Conservation (phyloP, 2,329 filamentous ascomycete species). For the Claviceps arundinis region DNA sequence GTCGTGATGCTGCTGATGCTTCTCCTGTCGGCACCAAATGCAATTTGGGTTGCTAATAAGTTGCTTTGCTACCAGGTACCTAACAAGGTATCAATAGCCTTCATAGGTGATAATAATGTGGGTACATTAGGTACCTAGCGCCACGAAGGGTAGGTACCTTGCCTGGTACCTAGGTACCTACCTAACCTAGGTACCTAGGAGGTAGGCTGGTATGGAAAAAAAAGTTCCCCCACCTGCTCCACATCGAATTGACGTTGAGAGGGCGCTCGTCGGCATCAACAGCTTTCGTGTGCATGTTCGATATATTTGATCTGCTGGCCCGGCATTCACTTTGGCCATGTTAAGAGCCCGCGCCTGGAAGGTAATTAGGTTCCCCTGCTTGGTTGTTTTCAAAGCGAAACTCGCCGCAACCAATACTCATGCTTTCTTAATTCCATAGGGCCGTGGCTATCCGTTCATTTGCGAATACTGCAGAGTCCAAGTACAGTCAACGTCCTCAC, state of each 20-base stretch:
- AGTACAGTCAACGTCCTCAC: constrained; percentile 11
- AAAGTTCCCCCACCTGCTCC: background rate
- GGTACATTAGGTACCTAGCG: too few relatives aligned
- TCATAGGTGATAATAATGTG: too few relatives aligned
- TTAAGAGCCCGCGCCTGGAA: constrained; percentile 28
- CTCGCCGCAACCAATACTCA: background rate
- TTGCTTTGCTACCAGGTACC: too few relatives aligned
- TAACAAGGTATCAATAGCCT: too few relatives aligned
- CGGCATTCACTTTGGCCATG: constrained; percentile 20
- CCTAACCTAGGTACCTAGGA: too few relatives aligned
- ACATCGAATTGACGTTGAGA: background rate
- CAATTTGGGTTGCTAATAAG: too few relatives aligned
- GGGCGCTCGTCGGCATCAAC: background rate
- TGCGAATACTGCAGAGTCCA: constrained; percentile 26
- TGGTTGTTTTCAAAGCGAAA: background rate
- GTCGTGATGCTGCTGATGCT: too few relatives aligned
- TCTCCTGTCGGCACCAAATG: too few relatives aligned
- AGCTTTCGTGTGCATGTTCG: background rate
- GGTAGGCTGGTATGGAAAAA: background rate
- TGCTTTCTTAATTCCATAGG: constrained; percentile 12
- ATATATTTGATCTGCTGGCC: background rate
- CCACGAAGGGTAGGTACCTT: too few relatives aligned
- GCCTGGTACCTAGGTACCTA: too few relatives aligned
- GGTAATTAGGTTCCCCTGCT: constrained; percentile 13
- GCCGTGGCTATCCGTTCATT: constrained; percentile 25